Conservation (phyloP, 225 moss, liverwort and hornwort species). For the Polytrichum formosum region DNA sequence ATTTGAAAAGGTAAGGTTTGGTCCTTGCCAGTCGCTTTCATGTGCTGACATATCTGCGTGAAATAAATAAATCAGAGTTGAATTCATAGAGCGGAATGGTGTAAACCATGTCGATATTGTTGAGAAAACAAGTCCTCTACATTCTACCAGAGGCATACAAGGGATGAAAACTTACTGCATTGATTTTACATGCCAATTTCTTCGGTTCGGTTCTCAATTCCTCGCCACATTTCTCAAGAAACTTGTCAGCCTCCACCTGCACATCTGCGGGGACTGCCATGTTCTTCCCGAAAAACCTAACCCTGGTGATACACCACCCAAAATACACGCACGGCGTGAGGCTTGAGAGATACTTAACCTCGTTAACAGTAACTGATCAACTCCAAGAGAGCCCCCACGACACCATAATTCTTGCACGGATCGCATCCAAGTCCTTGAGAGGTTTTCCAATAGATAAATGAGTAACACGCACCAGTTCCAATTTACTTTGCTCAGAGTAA, state of each 20-base stretch:
- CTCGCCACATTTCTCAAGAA: conserved; percentile 55
- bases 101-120: neutral
- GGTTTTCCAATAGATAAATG: neutral
- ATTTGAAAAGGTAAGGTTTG: conserved; percentile 47
- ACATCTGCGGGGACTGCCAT: conserved; percentile 27
- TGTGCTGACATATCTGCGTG: conserved; percentile 47
- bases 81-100: neutral
- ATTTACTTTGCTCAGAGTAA: neutral
- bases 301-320: neutral
- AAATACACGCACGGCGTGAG: neutral
- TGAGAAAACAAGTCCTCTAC: neutral
- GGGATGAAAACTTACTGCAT: conserved; percentile 20
- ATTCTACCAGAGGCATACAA: neutral
- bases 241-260: conserved; percentile 52
- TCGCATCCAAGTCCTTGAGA: neutral
- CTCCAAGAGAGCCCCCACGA: neutral
- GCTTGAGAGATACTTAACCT: too few relatives aligned
- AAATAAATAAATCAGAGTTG: neutral
- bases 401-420: neutral
- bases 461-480: neutral
- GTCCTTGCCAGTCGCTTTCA: conserved; percentile 44
- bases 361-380: neutral
- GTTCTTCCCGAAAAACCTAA: conserved; percentile 4
- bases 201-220: conserved; percentile 53
- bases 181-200: conserved; percentile 47